These are phyloP conservation scores for Epichloe elymi DNA, from an alignment of 2,329 filamentous ascomycete genomes.

Conservation along the genomic window DNA sequence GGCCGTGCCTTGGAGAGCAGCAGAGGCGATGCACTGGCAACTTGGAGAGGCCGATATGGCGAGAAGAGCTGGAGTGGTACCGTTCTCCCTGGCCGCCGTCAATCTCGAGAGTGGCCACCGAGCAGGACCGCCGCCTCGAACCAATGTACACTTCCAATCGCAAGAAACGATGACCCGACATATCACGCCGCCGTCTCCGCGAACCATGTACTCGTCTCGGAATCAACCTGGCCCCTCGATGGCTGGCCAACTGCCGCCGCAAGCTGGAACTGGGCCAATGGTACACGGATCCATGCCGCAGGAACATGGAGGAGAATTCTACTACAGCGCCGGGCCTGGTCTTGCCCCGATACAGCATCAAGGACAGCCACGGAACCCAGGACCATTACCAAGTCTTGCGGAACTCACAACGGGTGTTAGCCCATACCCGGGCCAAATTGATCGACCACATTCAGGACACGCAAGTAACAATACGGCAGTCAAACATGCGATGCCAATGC, in stretches of 20 bases:
- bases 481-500: constrained; percentile 22
- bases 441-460: constrained; percentile 20
- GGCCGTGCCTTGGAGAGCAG: constrained; percentile 86
- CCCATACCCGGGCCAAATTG: constrained; percentile 40
- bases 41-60: constrained; percentile 92
- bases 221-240: constrained; percentile 19
- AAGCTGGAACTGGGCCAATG: constrained; percentile 9
- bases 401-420: constrained; percentile 52
- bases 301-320: constrained; percentile 17
- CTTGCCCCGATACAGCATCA: constrained; percentile 41
- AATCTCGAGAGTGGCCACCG: constrained; percentile 31
- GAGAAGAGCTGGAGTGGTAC: constrained; percentile 73
- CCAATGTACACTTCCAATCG: constrained; percentile 30
- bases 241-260: constrained; percentile 21
- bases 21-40: constrained; percentile 97
- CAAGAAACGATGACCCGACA: constrained; percentile 33
- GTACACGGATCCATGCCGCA: constrained; percentile 14
- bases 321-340: constrained; percentile 22
- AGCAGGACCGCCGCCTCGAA: constrained; percentile 25
- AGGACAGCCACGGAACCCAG: constrained; percentile 25
- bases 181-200: constrained; percentile 27
- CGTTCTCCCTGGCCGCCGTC: constrained; percentile 60
- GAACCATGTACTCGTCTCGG: constrained; percentile 25
- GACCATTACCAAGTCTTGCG: constrained; percentile 44
- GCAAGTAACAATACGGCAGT: constrained; percentile 16